phyloP scores from a whole-genome alignment of 163 green algal genomes.

The Chlorella variabilis region DNA sequence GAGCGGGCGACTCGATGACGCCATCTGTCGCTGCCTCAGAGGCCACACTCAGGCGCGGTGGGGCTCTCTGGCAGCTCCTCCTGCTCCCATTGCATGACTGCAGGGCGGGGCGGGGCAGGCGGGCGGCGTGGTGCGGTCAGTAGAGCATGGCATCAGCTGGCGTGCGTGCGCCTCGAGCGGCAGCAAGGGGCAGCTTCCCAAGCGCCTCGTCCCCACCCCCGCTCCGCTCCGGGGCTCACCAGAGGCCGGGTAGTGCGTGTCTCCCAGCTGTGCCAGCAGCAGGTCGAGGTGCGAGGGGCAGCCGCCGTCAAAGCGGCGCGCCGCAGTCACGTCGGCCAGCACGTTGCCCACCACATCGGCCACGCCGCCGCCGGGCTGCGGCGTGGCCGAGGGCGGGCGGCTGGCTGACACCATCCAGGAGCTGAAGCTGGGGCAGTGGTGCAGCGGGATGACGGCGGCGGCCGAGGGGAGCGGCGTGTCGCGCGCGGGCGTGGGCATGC shows the following conservation, averaged over 20 bases:
- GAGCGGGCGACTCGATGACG: too few relatives aligned
- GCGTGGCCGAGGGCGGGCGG: neutral
- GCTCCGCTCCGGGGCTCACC: neutral
- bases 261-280: slow-evolving; percentile 27
- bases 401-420: slow-evolving; percentile 16
- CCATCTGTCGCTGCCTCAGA: too few relatives aligned
- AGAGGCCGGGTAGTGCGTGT: slow-evolving; percentile 39
- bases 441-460: neutral
- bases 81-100: slow-evolving; percentile 36
- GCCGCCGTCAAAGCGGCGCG: neutral
- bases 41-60: neutral
- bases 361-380: neutral
- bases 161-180: too few relatives aligned
- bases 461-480: neutral
- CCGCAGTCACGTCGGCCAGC: neutral
- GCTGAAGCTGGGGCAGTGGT: slow-evolving; percentile 5
- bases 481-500: slow-evolving; percentile 9
- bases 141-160: too few relatives aligned
- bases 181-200: too few relatives aligned
- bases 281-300: slow-evolving; percentile 19
- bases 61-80: slow-evolving; percentile 20
- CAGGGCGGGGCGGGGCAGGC: neutral
- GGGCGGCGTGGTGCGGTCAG: too few relatives aligned
- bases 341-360: neutral
- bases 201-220: too few relatives aligned